phyloP scores from a whole-genome alignment of 805 yeast species.

The Metschnikowia colocasiae region DNA sequence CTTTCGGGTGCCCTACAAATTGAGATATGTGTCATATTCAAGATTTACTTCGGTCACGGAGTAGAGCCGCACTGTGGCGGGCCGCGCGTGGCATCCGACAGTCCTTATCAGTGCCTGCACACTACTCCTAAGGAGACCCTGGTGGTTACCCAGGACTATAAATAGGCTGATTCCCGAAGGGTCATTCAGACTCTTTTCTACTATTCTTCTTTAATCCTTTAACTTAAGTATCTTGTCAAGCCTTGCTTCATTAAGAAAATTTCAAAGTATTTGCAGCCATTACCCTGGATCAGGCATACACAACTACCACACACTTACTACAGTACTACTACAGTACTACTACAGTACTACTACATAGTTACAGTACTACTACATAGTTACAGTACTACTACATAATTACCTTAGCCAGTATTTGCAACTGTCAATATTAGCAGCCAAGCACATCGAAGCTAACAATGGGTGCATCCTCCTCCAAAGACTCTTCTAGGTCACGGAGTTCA shows the following conservation, averaged over 20 bases:
- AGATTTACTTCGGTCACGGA: too few species aligned
- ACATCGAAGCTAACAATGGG: background rate
- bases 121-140: background rate
- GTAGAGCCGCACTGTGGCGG: background rate
- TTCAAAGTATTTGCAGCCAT: too few species aligned
- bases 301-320: too few species aligned
- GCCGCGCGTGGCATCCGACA: background rate
- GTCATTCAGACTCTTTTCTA: background rate
- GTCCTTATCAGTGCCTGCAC: slow-evolving; percentile 3
- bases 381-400: too few species aligned
- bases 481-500: background rate
- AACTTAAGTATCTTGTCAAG: too few species aligned
- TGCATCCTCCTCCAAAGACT: background rate
- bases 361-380: too few species aligned
- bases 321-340: too few species aligned
- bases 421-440: too few species aligned
- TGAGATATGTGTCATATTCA: background rate
- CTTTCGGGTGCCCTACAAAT: background rate
- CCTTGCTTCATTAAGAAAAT: too few species aligned
- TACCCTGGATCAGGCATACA: too few species aligned
- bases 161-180: background rate
- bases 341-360: too few species aligned
- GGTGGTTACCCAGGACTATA: slow-evolving; percentile 4
- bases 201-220: background rate
- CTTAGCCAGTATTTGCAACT: too few species aligned